Conservation (phyloP, 805 yeast genomes). For the Clavispora carvajalis region DNA sequence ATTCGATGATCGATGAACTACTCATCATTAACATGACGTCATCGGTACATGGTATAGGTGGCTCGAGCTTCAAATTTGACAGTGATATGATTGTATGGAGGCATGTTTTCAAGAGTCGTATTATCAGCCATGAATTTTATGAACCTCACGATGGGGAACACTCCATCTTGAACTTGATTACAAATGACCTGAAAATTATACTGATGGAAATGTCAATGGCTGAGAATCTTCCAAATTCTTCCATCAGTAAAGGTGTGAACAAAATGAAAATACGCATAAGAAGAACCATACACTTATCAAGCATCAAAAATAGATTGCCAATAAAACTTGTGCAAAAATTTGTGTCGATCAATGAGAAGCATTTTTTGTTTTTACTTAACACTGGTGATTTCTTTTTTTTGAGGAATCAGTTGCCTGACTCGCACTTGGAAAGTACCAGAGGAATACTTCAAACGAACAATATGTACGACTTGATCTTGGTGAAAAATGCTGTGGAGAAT, state of each 20-base stretch:
- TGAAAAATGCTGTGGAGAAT: conserved; percentile 27
- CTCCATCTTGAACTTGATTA: conserved; percentile 21
- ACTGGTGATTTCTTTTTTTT: conserved; percentile 37
- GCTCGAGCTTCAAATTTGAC: conserved; percentile 26
- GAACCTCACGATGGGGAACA: neutral
- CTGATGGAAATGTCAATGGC: conserved; percentile 20
- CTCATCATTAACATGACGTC: conserved; percentile 27
- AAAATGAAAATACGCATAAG: conserved; percentile 25
- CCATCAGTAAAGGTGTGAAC: conserved; percentile 3
- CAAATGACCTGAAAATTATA: conserved; percentile 25
- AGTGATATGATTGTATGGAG: conserved; percentile 38
- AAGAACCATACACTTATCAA: conserved; percentile 30
- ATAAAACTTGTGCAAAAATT: conserved; percentile 20
- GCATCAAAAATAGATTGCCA: conserved; percentile 23
- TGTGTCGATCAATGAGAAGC: conserved; percentile 23
- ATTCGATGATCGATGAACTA: conserved; percentile 28
- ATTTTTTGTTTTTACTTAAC: conserved; percentile 30
- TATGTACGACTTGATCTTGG: conserved; percentile 31
- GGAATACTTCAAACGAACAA: conserved; percentile 16
- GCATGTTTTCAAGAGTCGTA: conserved; percentile 24
- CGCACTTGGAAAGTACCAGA: neutral
- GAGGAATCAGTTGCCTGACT: conserved; percentile 22
- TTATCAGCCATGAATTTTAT: conserved; percentile 17
- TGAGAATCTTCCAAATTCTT: neutral
- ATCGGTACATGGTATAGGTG: conserved; percentile 31